Percentiles rank a stretch among this genome's conserved stretches.
Conservation (phyloP, 768 basidiomycete genomes). For the Lentinula detonsa region DNA sequence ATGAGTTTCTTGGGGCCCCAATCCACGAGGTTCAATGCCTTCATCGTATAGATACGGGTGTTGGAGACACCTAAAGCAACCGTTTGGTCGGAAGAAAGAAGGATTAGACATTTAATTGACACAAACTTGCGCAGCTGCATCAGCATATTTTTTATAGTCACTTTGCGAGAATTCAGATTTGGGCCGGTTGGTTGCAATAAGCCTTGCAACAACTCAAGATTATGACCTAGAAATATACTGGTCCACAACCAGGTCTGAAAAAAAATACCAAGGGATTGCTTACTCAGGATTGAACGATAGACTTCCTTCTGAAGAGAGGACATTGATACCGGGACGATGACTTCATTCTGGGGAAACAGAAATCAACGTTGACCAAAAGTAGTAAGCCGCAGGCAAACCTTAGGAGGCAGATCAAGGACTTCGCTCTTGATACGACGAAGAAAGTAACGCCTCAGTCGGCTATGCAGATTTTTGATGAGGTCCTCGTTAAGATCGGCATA, state of each 20-base stretch:
- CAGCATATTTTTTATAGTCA: conserved; percentile 71
- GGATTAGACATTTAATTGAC: background rate
- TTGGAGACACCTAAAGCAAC: conserved; percentile 66
- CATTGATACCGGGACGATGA: conserved; percentile 89
- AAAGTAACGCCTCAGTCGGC: conserved; percentile 81
- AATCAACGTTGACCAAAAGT: background rate
- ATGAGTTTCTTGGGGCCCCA: conserved; percentile 58
- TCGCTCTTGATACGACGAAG: conserved; percentile 91
- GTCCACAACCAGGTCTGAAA: background rate
- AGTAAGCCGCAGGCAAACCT: conserved; percentile 39
- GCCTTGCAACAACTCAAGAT: conserved; percentile 58
- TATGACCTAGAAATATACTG: conserved; percentile 46
- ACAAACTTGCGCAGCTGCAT: conserved; percentile 86
- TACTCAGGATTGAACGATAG: conserved; percentile 81
- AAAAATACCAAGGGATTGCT: conserved; percentile 16
- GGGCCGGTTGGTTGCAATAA: conserved; percentile 40
- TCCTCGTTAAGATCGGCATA: conserved; percentile 78
- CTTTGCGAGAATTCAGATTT: conserved; percentile 32
- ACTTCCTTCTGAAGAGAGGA: conserved; percentile 81
- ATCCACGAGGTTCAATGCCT: conserved; percentile 68
- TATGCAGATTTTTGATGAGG: conserved; percentile 74
- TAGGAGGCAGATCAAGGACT: conserved; percentile 86
- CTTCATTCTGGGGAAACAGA: conserved; percentile 58
- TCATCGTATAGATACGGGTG: conserved; percentile 85
- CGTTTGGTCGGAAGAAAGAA: background rate